Evolutionary conservation across 78 protist genomes (phyloP), one percentile per base, ranked within the genome.

Genomic region (Dictyostelium intermedium): DNA sequence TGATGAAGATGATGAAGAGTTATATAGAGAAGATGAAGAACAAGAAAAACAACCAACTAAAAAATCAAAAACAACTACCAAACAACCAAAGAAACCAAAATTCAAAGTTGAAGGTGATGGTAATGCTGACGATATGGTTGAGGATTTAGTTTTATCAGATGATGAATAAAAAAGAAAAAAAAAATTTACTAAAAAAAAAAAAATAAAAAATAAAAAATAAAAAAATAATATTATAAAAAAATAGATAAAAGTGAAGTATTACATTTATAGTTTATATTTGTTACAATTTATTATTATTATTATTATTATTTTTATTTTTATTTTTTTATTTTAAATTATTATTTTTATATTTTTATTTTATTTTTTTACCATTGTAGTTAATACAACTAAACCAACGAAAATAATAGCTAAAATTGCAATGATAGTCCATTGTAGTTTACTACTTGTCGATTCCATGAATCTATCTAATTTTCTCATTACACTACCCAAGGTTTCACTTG

Each of bases 391-490:
- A 61, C 70, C 72, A 32, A 87, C 25, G 56, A 89, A 87, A 66
- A 89, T 89, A 14, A 70, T 60, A 50, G 43, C 94, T 25, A 89
- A 35, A 69, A 89, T 80, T 43, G 84, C 94, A 47, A 89, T 89
- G 47, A 89, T 78, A 11, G 74, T 43, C 94, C 94, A 89, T 70
- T 89, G 94, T 32, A 69, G 35, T 80, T 69, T 89, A 80, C 87
- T 80, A 34, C 87, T 89, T 50, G 94, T 89, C 2, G 27, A 2
- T 34, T 45, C 61, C 94, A 89, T 89, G 34, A 89, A 80, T 81
- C 79, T 78, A 80, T 89, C 94, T 69, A 89, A 89, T 81, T 70
- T 78, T 89, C 94, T 78, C 94, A 89, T 89, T 20, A 89, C 81
- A 80, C 87, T 66, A 34, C 80, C 94, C 2, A 89, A 20, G 16